Evolutionary conservation across 768 basidiomycete species (phyloP).

Genomic region (Phanerochaete sordida): DNA sequence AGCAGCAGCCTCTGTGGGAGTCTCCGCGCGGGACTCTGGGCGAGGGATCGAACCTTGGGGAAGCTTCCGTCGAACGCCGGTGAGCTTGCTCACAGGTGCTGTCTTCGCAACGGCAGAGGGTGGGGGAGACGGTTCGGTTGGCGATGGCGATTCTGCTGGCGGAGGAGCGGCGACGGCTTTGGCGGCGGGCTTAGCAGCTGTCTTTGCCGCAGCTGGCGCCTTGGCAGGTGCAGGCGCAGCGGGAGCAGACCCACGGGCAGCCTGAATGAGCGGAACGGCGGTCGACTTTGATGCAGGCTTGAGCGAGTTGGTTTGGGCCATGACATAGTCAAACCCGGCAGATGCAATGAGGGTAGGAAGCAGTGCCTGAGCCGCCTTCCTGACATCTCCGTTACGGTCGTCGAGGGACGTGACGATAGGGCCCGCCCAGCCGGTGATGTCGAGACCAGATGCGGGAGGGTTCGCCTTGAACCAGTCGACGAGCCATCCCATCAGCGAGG

Average conservation of each 20-base stretch:
- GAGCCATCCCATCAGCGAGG: constrained; percentile 76
- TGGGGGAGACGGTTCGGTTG: constrained; percentile 41
- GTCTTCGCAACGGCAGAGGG: constrained; percentile 35
- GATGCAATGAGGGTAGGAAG: constrained; percentile 71
- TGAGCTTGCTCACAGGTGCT: constrained; percentile 43
- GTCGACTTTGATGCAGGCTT: constrained; percentile 89
- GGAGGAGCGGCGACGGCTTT: constrained; percentile 15
- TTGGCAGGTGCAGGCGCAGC: constrained; percentile 30
- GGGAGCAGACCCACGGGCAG: constrained; percentile 56
- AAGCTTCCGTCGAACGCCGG: constrained; percentile 69
- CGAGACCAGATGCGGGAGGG: constrained; percentile 49
- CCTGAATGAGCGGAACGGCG: constrained; percentile 85
- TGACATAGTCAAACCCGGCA: constrained; percentile 80
- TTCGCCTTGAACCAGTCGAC: constrained; percentile 74
- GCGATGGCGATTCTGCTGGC: constrained; percentile 35
- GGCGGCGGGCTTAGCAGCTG: constrained; percentile 20
- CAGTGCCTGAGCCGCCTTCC: constrained; percentile 84
- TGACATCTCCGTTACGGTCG: constrained; percentile 86
- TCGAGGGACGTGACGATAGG: constrained; percentile 77
- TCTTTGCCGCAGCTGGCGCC: background rate
- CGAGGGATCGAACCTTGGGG: constrained; percentile 53
- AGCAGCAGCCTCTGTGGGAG: constrained; percentile 28
- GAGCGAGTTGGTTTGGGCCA: constrained; percentile 80
- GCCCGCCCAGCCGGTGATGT: constrained; percentile 66
- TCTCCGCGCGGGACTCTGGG: constrained; percentile 42